These are phyloP conservation scores for Heliamphora pulchella DNA, from an alignment of 179 eudicot genomes.

Conservation along the genomic window DNA sequence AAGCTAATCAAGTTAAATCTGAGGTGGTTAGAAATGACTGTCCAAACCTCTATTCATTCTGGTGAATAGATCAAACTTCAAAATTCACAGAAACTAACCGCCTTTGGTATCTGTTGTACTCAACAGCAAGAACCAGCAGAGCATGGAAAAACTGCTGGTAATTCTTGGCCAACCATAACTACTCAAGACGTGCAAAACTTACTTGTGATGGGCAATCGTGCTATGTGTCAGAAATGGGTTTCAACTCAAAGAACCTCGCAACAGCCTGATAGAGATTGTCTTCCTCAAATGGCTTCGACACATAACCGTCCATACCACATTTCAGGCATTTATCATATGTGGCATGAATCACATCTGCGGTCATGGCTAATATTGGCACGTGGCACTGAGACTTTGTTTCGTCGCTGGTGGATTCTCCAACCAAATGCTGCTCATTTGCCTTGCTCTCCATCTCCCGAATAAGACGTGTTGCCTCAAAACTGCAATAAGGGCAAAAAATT, in stretches of 20 bases:
- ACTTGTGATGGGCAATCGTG: no score
- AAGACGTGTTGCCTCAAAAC: constrained; percentile 59
- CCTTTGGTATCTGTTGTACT: neutral
- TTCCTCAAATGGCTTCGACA: constrained; percentile 61
- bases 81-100: neutral
- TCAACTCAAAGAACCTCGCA: constrained; percentile 43
- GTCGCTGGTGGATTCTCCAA: constrained; percentile 14
- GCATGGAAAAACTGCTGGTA: constrained; percentile 25
- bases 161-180: neutral
- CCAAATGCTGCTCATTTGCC: constrained; percentile 26
- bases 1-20: constrained; percentile 15
- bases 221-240: constrained; percentile 17
- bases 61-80: neutral
- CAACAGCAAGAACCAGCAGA: constrained; percentile 11
- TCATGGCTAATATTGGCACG: constrained; percentile 64
- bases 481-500: constrained; percentile 15
- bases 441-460: constrained; percentile 45
- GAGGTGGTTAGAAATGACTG: constrained; percentile 17
- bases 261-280: constrained; percentile 57
- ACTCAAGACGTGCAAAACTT: neutral
- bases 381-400: constrained; percentile 31
- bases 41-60: neutral
- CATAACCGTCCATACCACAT: constrained; percentile 71
- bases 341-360: constrained; percentile 72
- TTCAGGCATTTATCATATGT: constrained; percentile 50